A percentile compares a stretch with the other conserved stretches of the same genome.
Evolutionary conservation across 257 asterid species (phyloP).

Genomic region (Nicotiana knightiana): DNA sequence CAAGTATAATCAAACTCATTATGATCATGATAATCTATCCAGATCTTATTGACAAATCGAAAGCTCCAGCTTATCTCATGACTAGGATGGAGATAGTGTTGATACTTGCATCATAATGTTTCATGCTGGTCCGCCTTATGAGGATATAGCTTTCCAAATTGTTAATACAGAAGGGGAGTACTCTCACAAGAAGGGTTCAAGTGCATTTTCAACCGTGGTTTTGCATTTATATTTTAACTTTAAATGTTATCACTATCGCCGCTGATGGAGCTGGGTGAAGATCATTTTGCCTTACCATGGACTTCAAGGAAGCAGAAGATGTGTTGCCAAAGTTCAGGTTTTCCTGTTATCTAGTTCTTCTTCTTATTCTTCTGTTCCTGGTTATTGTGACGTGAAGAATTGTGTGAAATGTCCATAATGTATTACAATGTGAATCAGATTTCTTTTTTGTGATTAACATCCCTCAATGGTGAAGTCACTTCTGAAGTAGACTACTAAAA

Average conservation of each 20-base stretch:
- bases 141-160: conserved; percentile 74
- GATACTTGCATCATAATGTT: conserved; percentile 79
- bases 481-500: too few species aligned
- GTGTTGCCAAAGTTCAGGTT: neutral
- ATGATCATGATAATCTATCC: conserved; percentile 85
- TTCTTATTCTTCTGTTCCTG: too few species aligned
- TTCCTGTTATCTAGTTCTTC: neutral
- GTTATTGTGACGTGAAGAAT: neutral
- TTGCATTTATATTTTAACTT: conserved; percentile 74
- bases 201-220: conserved; percentile 73
- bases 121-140: conserved; percentile 87
- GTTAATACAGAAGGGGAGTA: conserved; percentile 84
- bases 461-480: too few species aligned
- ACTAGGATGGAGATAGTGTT: conserved; percentile 64
- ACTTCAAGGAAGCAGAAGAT: neutral
- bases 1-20: conserved; percentile 31
- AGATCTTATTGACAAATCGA: conserved; percentile 64
- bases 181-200: conserved; percentile 76
- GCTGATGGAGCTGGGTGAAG: conserved; percentile 26
- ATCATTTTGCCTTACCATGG: too few species aligned
- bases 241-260: conserved; percentile 73
- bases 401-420: neutral
- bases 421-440: too few species aligned
- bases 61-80: conserved; percentile 67
- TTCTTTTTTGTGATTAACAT: too few species aligned